phyloP scores from a whole-genome alignment of 176 grass and related monocot species.

The Urochloa ruziziensis region DNA sequence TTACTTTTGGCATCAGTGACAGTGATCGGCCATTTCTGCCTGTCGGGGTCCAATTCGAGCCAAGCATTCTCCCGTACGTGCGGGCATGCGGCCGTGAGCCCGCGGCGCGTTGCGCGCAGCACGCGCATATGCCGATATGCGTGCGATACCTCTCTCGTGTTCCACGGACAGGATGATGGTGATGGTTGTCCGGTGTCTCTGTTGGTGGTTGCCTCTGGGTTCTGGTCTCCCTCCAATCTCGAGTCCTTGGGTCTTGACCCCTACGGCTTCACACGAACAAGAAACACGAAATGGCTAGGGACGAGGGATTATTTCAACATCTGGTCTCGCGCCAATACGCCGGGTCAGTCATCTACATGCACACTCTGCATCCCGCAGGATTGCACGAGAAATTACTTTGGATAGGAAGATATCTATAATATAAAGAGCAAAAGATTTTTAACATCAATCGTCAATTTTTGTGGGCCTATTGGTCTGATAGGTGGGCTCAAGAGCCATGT shows the following conservation, averaged over 20 bases:
- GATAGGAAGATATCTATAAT: no score
- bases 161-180: neutral
- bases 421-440: no score
- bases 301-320: neutral
- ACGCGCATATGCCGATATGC: no score
- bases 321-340: neutral
- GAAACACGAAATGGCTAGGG: neutral
- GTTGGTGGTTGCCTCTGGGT: neutral
- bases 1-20: neutral
- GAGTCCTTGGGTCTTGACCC: neutral
- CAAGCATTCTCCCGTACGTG: neutral
- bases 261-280: neutral
- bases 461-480: no score
- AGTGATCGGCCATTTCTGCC: neutral
- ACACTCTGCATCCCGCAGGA: neutral
- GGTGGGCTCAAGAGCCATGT: no score
- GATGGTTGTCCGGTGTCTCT: neutral
- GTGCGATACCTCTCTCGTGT: neutral
- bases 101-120: no score
- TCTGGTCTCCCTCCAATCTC: neutral
- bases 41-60: neutral
- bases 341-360: conserved; percentile 15
- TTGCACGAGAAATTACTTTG: neutral
- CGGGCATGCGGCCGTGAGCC: neutral
- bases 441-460: no score